Evolutionary conservation across 1,284 basidiomycete genomes (phyloP).

Genomic region (Cryptococcus maquisensis): DNA sequence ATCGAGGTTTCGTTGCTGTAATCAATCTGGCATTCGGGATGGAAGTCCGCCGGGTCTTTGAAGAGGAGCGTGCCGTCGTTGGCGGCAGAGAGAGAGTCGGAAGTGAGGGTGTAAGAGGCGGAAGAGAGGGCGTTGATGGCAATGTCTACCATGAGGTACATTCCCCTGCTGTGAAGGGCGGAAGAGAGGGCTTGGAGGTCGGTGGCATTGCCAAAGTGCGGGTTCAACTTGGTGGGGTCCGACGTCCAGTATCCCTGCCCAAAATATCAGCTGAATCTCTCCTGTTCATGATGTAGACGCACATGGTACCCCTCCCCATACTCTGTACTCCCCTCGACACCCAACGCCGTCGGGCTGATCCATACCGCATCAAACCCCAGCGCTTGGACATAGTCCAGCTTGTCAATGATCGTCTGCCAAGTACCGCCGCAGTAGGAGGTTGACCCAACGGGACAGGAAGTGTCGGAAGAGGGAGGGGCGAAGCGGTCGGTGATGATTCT

Average conservation of each 20-base stretch:
- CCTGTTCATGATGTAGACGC: constrained; percentile 1
- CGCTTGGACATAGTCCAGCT: constrained; percentile 69
- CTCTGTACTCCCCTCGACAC: constrained; percentile 61
- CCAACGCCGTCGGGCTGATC: constrained; percentile 30
- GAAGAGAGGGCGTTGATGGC: constrained; percentile 69
- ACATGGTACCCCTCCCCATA: constrained; percentile 50
- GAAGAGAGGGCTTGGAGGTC: constrained; percentile 63
- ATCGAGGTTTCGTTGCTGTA: constrained; percentile 26
- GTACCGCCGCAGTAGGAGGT: constrained; percentile 66
- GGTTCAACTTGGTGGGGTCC: constrained; percentile 61
- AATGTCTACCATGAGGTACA: constrained; percentile 73
- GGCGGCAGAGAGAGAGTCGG: constrained; percentile 15
- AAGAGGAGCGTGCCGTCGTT: constrained; percentile 28
- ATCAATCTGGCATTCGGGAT: constrained; percentile 23
- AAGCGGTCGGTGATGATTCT: constrained; percentile 69
- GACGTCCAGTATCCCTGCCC: constrained; percentile 47
- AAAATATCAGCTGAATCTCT: neutral
- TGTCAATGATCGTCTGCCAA: constrained; percentile 63
- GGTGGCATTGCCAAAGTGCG: constrained; percentile 60
- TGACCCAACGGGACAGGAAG: constrained; percentile 55
- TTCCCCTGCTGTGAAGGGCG: constrained; percentile 61
- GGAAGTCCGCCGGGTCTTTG: constrained; percentile 27
- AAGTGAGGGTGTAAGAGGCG: constrained; percentile 18
- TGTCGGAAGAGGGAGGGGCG: constrained; percentile 55
- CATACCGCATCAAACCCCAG: constrained; percentile 69